Percentiles rank a stretch among this genome's conserved stretches.
Conservation (phyloP, 306 rosid genomes). For the Cucumis hystrix region DNA sequence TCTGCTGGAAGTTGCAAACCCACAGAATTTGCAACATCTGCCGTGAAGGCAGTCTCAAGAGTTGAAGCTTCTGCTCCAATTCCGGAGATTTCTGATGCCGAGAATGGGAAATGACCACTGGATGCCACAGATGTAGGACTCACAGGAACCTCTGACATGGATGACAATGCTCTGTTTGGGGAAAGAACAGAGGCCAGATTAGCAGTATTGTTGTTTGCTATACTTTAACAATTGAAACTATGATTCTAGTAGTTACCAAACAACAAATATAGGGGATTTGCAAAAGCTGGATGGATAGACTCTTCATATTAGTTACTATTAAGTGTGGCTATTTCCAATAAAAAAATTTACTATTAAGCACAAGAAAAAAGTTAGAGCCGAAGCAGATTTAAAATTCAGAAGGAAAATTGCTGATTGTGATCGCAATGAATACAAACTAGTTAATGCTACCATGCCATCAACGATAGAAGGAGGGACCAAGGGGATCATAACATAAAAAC, state of each 20-base stretch:
- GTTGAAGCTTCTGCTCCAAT: slow-evolving; percentile 71
- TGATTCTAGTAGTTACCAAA: background rate
- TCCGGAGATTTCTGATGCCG: slow-evolving; percentile 85
- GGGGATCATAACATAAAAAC: slow-evolving; percentile 5
- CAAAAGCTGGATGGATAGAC: background rate
- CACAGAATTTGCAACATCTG: slow-evolving; percentile 74
- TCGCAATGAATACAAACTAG: background rate
- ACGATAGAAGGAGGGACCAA: background rate
- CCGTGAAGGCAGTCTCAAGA: slow-evolving; percentile 71
- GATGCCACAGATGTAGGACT: slow-evolving; percentile 97
- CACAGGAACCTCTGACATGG: slow-evolving; percentile 76
- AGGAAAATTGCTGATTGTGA: background rate
- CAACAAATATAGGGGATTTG: background rate
- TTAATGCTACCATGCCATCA: background rate
- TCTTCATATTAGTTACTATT: background rate
- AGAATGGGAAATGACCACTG: slow-evolving; percentile 93
- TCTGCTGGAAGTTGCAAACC: slow-evolving; percentile 83
- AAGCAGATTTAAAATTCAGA: background rate
- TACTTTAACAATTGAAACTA: slow-evolving; percentile 31
- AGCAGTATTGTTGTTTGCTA: slow-evolving; percentile 54
- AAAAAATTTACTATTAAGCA: background rate
- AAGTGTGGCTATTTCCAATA: background rate
- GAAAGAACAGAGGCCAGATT: slow-evolving; percentile 39
- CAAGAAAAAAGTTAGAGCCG: background rate
- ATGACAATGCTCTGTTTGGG: slow-evolving; percentile 50